Base-by-base conservation (phyloP, 768 basidiomycete species). In the Crucibulum laeve region DNA sequence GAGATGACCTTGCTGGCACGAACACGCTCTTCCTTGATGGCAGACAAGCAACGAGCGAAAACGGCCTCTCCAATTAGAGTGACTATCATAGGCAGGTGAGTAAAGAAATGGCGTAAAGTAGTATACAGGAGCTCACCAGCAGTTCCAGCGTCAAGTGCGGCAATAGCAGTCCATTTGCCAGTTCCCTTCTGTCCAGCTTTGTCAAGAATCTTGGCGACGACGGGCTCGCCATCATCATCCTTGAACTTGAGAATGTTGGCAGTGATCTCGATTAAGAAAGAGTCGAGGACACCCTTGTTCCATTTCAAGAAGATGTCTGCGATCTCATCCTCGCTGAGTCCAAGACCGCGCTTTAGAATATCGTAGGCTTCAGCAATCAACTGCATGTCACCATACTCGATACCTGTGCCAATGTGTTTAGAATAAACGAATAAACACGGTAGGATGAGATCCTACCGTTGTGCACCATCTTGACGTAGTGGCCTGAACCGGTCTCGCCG, bases 391-490 rank as follows among this genome's bases (percentile, higher is more conserved):
- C 91, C 94, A 62, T 97, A 97, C 68, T 99, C 96, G 66, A 99
- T 99, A 74, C 95, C 95, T 94, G 25, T 30, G 32, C 25, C 40
- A 45, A 38, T n/a, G n/a, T n/a, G n/a, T n/a, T n/a, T n/a, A n/a
- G 38, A 43, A n/a, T 18, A 24, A 48, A 35, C 55, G 36, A 35
- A 49, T 39, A 26, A 36, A 44, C 30, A 28, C 11, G 41, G 17
- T 36, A 19, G 34, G 36, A 46, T 28, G 19, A 24, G 4, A 40
- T 28, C 32, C 55, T 64, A 85, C 91, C 91, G 46, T 92, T 91
- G 74, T 99, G 95, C 49, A 99, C 95, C 95, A 99, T 98, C 77
- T 99, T 99, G 68, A 99, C 95, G 67, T 98, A 99, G 76, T 98
- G 95, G 23, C 92, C 94, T 38, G 90, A 75, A 47, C 93, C 96